Evolutionary conservation across 257 asterid genomes (phyloP), one percentile per base, ranked within the genome.

Genomic region (Nicotiana knightiana): DNA sequence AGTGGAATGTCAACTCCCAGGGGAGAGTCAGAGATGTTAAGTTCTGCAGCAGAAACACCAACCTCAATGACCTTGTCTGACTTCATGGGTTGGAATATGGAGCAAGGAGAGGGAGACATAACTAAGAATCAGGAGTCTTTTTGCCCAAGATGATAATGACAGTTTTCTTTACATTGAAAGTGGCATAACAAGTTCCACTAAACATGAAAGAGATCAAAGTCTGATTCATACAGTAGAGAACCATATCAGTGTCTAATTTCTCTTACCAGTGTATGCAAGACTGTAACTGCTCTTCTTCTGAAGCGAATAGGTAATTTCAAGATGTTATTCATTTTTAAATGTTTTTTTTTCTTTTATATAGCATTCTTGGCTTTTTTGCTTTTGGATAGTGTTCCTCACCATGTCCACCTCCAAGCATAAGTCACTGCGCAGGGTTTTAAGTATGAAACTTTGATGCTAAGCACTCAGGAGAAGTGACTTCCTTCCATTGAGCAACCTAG

Each of bases 51-150:
- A 81, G 95, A 46, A 53, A 83, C 86, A 24, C 96, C 97, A 2
- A 83, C 87, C 46, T 87, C 97, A 15, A 84, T 84, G 93, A 93
- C 92, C 35, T 88, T 92, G 24, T 90, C 83, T 0, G 97, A 93
- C 83, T 89, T 92, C 89, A 92, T 93, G 93, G 94, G 94, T 0
- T 95, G 97, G 98, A 85, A 87, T 68, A 53, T 83, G 59, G 95
- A 89, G 32, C 84, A 39, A 61, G 82, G 59, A 61, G 57, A 51
- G 63, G 68, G 33, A 51, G 92, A 87, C 65, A 4, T 83, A 37
- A 67, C 28, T 21, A 86, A 78, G 89, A 88, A 81, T 70, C 70
- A 32, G 30, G 93, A 85, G 4, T n/a, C 82, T 6, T 61, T 9
- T 62, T 0, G 76, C 5, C 5, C 82, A 73, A 83, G 90, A 82